These are phyloP conservation scores for Vinca major DNA, from an alignment of 305 asterid genomes.

Conservation along the genomic window DNA sequence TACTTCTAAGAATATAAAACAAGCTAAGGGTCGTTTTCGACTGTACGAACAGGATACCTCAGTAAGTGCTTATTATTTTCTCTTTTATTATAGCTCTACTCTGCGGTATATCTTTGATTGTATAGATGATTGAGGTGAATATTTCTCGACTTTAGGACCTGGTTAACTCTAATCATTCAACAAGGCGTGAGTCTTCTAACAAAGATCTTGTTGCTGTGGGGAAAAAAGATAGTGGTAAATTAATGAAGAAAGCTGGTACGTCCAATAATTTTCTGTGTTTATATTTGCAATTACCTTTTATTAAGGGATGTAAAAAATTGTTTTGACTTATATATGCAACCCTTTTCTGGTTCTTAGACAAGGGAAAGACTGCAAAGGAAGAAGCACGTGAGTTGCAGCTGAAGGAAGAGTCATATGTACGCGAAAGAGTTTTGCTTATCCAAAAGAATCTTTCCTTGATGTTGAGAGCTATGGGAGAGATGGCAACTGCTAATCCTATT, in stretches of 20 bases:
- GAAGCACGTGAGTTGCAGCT: slow-evolving; percentile 97
- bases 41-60: slow-evolving; percentile 48
- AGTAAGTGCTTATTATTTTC: slow-evolving; percentile 26
- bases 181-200: slow-evolving; percentile 46
- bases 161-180: slow-evolving; percentile 43
- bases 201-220: slow-evolving; percentile 48
- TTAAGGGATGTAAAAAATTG: background rate
- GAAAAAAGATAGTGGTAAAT: slow-evolving; percentile 66
- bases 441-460: slow-evolving; percentile 65
- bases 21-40: slow-evolving; percentile 86
- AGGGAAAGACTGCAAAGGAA: slow-evolving; percentile 87
- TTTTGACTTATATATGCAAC: slow-evolving; percentile 6
- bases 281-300: background rate
- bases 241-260: slow-evolving; percentile 72
- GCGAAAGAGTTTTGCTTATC: slow-evolving; percentile 53
- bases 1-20: slow-evolving; percentile 62
- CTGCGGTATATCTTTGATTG: background rate
- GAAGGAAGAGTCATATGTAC: slow-evolving; percentile 67
- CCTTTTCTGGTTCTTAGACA: slow-evolving; percentile 38
- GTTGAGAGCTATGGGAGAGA: slow-evolving; percentile 88
- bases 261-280: slow-evolving; percentile 5
- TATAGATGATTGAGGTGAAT: background rate
- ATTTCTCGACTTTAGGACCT: slow-evolving; percentile 50
- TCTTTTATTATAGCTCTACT: slow-evolving; percentile 1
- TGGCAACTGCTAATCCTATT: slow-evolving; percentile 87